Base-by-base conservation (phyloP, 2,329 filamentous ascomycete genomes). In the Xylariales sp. region DNA sequence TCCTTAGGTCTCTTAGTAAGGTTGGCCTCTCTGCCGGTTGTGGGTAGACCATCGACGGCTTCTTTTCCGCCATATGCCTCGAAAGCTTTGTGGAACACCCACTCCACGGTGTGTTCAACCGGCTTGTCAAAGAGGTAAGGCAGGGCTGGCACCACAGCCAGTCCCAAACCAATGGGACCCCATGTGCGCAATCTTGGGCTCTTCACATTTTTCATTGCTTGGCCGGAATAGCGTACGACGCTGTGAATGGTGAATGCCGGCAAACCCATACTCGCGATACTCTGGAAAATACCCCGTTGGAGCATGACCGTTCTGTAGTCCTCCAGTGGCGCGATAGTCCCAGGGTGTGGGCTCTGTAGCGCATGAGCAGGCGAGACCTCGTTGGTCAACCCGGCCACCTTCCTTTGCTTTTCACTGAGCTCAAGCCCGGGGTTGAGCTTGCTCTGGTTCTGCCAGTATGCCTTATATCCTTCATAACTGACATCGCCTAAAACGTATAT, bases 171-270 rank as follows among this genome's bases (percentile, higher is more conserved):
- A 42, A 98, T 95, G 1, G 93, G 93, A 0, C 77, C 85, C 84
- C 86, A 98, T 0, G 88, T 93, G 50, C 91, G 72, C 17, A 97
- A 42, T 5, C 67, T 78, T 42, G 74, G 70, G 56, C 85, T 95
- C 71, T 93, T 91, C 15, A 73, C 71, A 51, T 86, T 72, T 67
- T 91, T 95, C 69, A 98, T 61, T n/a, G 88, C 88, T 27, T 72
- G 73, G 1, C 93, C 89, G 1, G 87, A 90, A 57, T 98, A 96
- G 43, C 81, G 78, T 36, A 98, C 93, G 5, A 97, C 84, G 44
- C 83, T 89, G 62, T 96, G 91, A 41, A 97, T 95, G 0, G 89
- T 95, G 45, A 96, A 88, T 0, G 90, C 91, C 1, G 91, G 93
- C 48, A 97, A 63, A 2, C 88, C 93, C 93, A 98, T 98, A 54